Evolutionary conservation across 2,329 filamentous ascomycete species (phyloP), one percentile per base, ranked within the genome.

Genomic region (Aspergillus uvarum): DNA sequence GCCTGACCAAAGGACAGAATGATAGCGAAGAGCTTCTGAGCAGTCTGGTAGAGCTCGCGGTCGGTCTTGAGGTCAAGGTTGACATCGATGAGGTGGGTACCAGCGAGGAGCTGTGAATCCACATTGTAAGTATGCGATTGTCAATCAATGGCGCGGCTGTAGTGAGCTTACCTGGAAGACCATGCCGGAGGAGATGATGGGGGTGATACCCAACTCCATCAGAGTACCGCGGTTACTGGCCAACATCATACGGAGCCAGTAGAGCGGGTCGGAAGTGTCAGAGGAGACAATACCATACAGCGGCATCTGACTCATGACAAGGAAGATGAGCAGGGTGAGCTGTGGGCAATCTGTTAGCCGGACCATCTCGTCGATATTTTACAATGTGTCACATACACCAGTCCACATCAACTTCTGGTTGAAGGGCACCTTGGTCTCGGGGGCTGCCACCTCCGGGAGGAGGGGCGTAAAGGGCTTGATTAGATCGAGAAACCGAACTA

Each of bases 281-380:
- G 95, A 99, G 59, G 95, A 99, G 76, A 99, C 96, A 80, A 99
- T 99, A 81, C 95, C 95, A 82, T 99, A 99, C 65, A 95, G 83
- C 67, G 95, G 93, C 95, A 99, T 98, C 83, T 97, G 95, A 83
- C 92, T 97, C 95, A 99, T 99, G 81, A 99, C 92, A 85, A 99
- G 83, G 87, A 99, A 99, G 83, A 98, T 96, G 79, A 99, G 84
- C 72, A 99, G 87, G 67, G 95, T 98, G 78, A 94, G 87, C 81
- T 83, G 64, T 54, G 62, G 56, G 31, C 26, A 65, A 68, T 58
- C 55, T 50, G 63, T 64, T 47, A 67, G 63, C 53, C 67, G 51
- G 58, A 54, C 53, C 50, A 38, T 62, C 50, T 56, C 53, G 60
- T 58, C 50, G 54, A 32, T 56, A 53, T 54, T 59, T 48, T 51